Conservation (phyloP, 345 rosid genomes). For the Sonneratia caseolaris region DNA sequence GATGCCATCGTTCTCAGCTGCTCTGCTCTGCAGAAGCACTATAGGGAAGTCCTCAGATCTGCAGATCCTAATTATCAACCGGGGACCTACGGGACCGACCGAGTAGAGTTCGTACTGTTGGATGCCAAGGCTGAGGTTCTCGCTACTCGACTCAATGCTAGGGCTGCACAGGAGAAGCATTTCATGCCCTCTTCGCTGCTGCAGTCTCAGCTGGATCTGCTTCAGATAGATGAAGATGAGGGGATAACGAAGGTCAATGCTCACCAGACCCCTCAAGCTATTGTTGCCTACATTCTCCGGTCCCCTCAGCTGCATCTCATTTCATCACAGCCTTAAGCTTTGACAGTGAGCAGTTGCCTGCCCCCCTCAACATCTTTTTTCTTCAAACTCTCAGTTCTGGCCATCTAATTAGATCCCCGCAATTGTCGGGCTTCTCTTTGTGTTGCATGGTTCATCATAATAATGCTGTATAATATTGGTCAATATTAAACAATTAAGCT, state of each 20-base stretch:
- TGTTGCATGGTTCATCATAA: too few species aligned
- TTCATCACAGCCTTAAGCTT: neutral
- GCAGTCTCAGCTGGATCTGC: conserved; percentile 70
- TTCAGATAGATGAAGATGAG: conserved; percentile 55
- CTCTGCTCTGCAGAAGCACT: conserved; percentile 55
- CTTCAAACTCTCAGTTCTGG: too few species aligned
- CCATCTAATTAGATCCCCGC: too few species aligned
- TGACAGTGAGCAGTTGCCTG: neutral
- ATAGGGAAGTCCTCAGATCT: conserved; percentile 66
- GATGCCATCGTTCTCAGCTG: conserved; percentile 52
- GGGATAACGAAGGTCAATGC: conserved; percentile 48
- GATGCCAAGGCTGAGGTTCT: conserved; percentile 49
- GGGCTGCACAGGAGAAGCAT: conserved; percentile 62
- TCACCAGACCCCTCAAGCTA: conserved; percentile 34
- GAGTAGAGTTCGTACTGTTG: conserved; percentile 50
- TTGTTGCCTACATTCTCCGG: conserved; percentile 18
- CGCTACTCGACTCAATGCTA: conserved; percentile 34
- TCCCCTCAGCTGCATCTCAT: neutral
- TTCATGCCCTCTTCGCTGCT: conserved; percentile 75
- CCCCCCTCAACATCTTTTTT: neutral
- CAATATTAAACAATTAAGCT: too few species aligned
- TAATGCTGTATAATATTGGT: too few species aligned
- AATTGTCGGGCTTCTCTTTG: too few species aligned
- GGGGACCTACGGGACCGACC: conserved; percentile 25
- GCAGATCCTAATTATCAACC: conserved; percentile 40